Evolutionary conservation across 2,329 filamentous ascomycete genomes (phyloP), one percentile per base, ranked within the genome.

Genomic region (Talaromyces piceae): DNA sequence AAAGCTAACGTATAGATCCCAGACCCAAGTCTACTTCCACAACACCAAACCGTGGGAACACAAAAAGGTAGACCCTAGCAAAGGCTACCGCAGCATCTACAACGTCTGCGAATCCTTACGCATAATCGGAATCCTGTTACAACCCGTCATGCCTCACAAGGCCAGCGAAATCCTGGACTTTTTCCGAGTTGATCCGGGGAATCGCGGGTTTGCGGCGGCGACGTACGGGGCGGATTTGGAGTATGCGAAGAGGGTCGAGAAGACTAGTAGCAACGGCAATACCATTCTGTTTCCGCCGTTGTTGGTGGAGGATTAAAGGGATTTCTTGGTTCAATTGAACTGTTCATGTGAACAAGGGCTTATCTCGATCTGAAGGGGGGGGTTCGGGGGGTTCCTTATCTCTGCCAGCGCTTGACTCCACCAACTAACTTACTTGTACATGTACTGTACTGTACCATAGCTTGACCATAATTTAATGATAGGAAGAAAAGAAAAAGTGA

Each of bases 141-240:
- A 95, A 67, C 90, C 93, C 1, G 88, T 91, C 63, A 95, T 98
- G 79, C 93, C 93, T 0, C 76, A 73, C 37, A 95, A 94, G 67
- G 80, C 88, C 44, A 69, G 71, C 9, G 73, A 81, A 57, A 69
- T 96, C 27, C 78, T 98, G 0, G 86, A 95, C 64, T 79, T 85
- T 61, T 73, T 98, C 7, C 85, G 87, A 1, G 90, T 98, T 4
- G 70, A 74, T 3, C 65, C 73, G 44, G 57, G 79, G 8, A 79
- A 78, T 48, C 78, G 91, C 51, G 78, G 73, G 0, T 79, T 89
- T 54, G 72, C 77, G 16, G 78, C 82, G 63, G 85, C 88, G 4
- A 64, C 58, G 23, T 70, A 83, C 25, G 82, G 82, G 1, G 75
- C 70, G 7, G 93, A 97, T 68, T 61, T 74, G 30, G 72, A 76